A percentile compares a stretch with the other conserved stretches of the same genome.
These are phyloP conservation scores for Aspergillus sp. DNA, from an alignment of 2,329 filamentous ascomycete genomes.

Conservation along the genomic window DNA sequence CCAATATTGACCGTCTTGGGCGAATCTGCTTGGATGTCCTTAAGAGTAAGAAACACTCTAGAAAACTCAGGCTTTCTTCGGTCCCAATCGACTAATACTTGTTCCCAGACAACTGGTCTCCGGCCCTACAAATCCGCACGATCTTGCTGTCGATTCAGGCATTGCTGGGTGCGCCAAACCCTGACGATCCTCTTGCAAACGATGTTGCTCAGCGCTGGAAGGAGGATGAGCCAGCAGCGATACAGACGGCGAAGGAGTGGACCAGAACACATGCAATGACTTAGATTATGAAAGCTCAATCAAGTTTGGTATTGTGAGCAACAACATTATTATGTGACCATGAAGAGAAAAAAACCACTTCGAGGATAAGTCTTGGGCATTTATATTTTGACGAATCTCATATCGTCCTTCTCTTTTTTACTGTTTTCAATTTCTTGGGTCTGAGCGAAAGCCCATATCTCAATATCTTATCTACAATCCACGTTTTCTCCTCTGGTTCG, in stretches of 20 bases:
- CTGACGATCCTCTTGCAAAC: conserved; percentile 95
- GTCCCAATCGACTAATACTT: conserved; percentile 10
- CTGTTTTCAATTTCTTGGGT: no score
- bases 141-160: conserved; percentile 99
- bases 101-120: conserved; percentile 87
- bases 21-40: conserved; percentile 95
- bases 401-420: no score
- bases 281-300: conserved; percentile 14
- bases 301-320: conserved; percentile 9
- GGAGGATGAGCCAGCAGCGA: conserved; percentile 87
- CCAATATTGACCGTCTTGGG: conserved; percentile 96
- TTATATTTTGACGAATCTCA: no score
- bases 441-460: no score
- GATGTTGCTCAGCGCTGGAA: conserved; percentile 98
- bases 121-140: conserved; percentile 93
- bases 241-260: conserved; percentile 89
- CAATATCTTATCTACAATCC: no score
- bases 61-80: neutral
- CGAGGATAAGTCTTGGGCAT: no score
- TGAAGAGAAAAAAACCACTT: conserved; percentile 15
- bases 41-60: conserved; percentile 64
- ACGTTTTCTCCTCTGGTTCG: no score
- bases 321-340: conserved; percentile 26
- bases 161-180: conserved; percentile 90
- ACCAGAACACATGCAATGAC: conserved; percentile 73